Conservation (phyloP, 2,329 filamentous ascomycete species). For the Monascus ruber region DNA sequence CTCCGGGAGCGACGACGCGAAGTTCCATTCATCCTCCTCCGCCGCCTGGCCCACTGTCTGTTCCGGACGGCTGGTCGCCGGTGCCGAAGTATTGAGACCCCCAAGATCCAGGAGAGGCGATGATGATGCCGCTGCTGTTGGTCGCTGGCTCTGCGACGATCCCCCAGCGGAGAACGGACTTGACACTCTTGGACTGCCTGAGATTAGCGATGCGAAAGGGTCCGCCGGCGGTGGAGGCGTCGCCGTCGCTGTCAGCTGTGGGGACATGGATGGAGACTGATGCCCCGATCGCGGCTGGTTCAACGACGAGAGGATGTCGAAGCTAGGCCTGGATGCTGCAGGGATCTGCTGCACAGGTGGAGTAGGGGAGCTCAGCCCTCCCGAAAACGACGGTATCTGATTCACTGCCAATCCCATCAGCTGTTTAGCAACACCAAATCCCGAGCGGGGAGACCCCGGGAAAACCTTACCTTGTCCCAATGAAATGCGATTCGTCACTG, state of each 20-base stretch:
- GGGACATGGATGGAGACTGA: constrained; percentile 39
- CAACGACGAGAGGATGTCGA: constrained; percentile 47
- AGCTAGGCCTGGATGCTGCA: constrained; percentile 40
- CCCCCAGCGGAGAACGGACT: constrained; percentile 24
- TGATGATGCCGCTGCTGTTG: constrained; percentile 8
- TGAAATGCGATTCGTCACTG: constrained; percentile 69
- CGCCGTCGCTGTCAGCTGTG: constrained; percentile 20
- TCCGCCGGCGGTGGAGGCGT: constrained; percentile 37
- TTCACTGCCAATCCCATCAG: constrained; percentile 25
- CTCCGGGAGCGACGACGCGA: constrained; percentile 72
- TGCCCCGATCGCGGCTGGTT: constrained; percentile 36
- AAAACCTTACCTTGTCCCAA: constrained; percentile 58
- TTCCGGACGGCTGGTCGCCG: constrained; percentile 5
- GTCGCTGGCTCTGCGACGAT: constrained; percentile 9
- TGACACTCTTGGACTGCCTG: constrained; percentile 39
- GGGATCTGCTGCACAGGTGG: constrained; percentile 30
- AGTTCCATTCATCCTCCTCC: constrained; percentile 89
- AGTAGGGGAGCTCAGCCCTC: constrained; percentile 9
- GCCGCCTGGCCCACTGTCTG: constrained; percentile 25
- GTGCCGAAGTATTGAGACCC: constrained; percentile 12
- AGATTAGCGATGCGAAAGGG: constrained; percentile 50
- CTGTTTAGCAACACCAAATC: constrained; percentile 36
- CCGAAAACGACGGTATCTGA: constrained; percentile 14
- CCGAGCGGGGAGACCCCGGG: constrained; percentile 18
- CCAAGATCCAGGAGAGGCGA: constrained; percentile 24